phyloP scores from a whole-genome alignment of 2,329 filamentous ascomycete species.

The Cercospora canescens region DNA sequence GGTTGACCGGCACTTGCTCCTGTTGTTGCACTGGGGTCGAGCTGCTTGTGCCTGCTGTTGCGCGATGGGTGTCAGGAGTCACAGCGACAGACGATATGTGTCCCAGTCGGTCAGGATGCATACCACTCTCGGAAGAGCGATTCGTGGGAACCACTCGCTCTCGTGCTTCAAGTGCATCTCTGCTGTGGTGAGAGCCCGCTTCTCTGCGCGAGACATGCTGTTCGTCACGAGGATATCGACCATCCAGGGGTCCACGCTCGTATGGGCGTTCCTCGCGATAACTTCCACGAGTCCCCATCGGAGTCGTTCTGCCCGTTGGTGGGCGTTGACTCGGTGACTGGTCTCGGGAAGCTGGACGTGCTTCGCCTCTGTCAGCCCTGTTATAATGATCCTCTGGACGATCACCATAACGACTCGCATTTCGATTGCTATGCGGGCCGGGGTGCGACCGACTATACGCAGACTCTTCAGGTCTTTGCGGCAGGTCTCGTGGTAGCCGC shows the following conservation, averaged over 20 bases:
- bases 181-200: conserved; percentile 8
- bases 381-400: conserved; percentile 43
- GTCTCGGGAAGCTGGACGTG: conserved; percentile 38
- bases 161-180: conserved; percentile 14
- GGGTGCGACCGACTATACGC: conserved; percentile 17
- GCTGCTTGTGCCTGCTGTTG: conserved; percentile 8
- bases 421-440: background rate
- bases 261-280: conserved; percentile 25
- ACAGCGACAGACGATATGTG: conserved; percentile 21
- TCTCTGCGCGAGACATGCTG: conserved; percentile 21
- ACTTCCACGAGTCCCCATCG: background rate
- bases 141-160: conserved; percentile 15
- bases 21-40: conserved; percentile 10
- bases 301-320: conserved; percentile 40
- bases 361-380: conserved; percentile 46
- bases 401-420: conserved; percentile 30
- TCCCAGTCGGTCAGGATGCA: conserved; percentile 23
- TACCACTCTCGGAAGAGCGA: conserved; percentile 15
- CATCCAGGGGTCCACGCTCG: conserved; percentile 14
- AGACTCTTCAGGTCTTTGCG: conserved; percentile 35
- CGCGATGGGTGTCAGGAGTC: conserved; percentile 16
- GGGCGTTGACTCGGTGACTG: conserved; percentile 40
- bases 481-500: conserved; percentile 47
- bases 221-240: conserved; percentile 22
- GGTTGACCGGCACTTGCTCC: conserved; percentile 37